Evolutionary conservation across 495 filamentous ascomycete genomes (phyloP).

Genomic region (Podospora tetraspora): DNA sequence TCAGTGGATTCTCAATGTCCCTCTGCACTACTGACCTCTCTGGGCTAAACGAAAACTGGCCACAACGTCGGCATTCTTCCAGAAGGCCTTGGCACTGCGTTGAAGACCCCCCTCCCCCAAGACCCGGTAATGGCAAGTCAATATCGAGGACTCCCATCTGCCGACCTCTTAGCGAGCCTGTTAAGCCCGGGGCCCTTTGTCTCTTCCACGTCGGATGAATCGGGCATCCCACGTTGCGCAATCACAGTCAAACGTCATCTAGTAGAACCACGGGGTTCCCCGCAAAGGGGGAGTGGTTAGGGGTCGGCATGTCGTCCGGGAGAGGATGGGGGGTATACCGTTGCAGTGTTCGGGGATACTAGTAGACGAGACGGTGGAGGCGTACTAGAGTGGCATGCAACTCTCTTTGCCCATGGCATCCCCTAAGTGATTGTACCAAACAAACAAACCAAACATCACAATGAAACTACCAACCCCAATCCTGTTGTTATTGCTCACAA

Average conservation of each 20-base stretch:
- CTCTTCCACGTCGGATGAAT: not conserved
- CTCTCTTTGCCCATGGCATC: not conserved
- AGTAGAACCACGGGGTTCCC: not conserved
- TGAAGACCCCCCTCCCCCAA: not conserved
- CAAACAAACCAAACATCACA: not conserved
- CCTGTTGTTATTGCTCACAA: too few species aligned
- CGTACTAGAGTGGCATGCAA: not conserved
- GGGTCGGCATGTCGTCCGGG: not conserved
- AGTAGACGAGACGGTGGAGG: not conserved
- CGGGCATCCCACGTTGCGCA: not conserved
- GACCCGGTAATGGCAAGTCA: not conserved
- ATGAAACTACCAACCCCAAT: too few species aligned
- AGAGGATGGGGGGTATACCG: not conserved
- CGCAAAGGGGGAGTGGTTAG: not conserved
- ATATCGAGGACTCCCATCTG: not conserved
- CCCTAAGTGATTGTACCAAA: not conserved
- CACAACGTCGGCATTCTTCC: not conserved
- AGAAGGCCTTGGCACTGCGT: not conserved
- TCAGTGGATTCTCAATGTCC: too few species aligned
- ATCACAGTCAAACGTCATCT: not conserved
- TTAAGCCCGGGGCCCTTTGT: not conserved
- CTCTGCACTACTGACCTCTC: too few species aligned
- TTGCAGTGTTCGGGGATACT: not conserved
- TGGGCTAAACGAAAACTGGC: not conserved
- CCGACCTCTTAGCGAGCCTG: not conserved